These are phyloP conservation scores for Globisporangium iwayamae DNA, from an alignment of 352 stramenopile genomes.

Conservation along the genomic window DNA sequence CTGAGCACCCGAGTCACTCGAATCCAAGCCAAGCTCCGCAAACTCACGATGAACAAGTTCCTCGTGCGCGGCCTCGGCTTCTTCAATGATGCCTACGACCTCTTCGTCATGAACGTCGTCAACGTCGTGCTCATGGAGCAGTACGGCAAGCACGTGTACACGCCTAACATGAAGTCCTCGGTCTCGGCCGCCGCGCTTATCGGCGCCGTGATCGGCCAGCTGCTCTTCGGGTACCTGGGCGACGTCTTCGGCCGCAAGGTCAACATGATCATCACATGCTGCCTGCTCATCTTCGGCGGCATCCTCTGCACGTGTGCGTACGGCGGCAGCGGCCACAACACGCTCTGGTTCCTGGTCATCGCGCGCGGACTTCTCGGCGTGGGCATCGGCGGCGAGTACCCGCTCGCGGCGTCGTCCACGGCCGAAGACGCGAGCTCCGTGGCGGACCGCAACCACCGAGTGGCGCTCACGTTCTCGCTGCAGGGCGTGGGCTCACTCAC, in stretches of 20 bases:
- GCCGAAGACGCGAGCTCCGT: slow-evolving; percentile 51
- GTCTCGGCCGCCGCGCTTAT: slow-evolving; percentile 50
- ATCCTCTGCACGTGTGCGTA: slow-evolving; percentile 48
- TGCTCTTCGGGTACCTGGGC: slow-evolving; percentile 48
- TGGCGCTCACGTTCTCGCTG: slow-evolving; percentile 58
- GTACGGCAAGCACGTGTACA: slow-evolving; percentile 56
- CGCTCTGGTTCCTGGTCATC: slow-evolving; percentile 59
- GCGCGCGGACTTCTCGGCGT: slow-evolving; percentile 61
- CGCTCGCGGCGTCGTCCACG: slow-evolving; percentile 41
- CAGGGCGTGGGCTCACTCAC: slow-evolving; percentile 53
- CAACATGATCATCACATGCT: slow-evolving; percentile 59
- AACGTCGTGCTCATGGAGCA: slow-evolving; percentile 63
- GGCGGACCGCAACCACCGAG: slow-evolving; percentile 38
- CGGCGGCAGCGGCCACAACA: slow-evolving; percentile 30
- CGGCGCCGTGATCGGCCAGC: slow-evolving; percentile 48
- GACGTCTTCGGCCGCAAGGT: slow-evolving; percentile 53
- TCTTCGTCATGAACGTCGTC: slow-evolving; percentile 70
- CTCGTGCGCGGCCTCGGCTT: slow-evolving; percentile 52
- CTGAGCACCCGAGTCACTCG: not conserved
- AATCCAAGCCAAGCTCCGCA: too few species aligned
- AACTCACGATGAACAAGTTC: slow-evolving; percentile 43
- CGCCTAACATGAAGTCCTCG: slow-evolving; percentile 45
- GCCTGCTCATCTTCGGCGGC: slow-evolving; percentile 41
- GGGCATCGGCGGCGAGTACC: slow-evolving; percentile 52
- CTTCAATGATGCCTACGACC: slow-evolving; percentile 61